Conservation (phyloP, 129 eudicot species). For the Flaveria linearis region DNA sequence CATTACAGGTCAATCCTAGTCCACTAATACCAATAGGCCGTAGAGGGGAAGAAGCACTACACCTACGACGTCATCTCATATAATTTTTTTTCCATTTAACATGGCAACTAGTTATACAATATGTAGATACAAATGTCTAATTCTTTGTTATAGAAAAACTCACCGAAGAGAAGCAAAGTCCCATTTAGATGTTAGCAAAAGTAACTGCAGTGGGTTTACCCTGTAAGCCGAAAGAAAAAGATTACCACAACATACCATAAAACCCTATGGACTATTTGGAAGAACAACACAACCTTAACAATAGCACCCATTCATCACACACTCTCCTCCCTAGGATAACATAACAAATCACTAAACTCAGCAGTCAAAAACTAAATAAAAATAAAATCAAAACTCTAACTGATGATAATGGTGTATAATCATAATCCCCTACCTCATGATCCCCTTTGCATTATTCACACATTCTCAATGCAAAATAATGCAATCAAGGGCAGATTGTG, state of each 20-base stretch:
- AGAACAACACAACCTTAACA: neutral
- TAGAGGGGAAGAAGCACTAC: neutral
- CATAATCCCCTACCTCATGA: neutral
- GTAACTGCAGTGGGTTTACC: slow-evolving; percentile 18
- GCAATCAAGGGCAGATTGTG: neutral
- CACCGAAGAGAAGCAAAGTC: slow-evolving; percentile 60
- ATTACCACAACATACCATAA: slow-evolving; percentile 8
- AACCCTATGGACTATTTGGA: neutral
- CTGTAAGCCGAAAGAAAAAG: slow-evolving; percentile 11
- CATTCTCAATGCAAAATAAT: neutral
- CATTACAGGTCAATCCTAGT: neutral
- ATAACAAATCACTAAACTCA: neutral
- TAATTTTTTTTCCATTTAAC: neutral
- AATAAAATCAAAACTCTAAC: neutral
- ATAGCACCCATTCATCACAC: no score
- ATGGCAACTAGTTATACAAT: neutral
- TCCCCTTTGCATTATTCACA: neutral
- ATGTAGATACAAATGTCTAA: neutral
- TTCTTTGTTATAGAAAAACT: slow-evolving; percentile 16
- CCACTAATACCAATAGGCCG: neutral
- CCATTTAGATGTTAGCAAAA: slow-evolving; percentile 42
- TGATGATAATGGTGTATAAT: neutral
- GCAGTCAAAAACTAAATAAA: neutral
- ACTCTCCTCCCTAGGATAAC: neutral
- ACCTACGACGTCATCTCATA: no score